phyloP scores from a whole-genome alignment of 768 basidiomycete species.

The Macrocybe gigantea region DNA sequence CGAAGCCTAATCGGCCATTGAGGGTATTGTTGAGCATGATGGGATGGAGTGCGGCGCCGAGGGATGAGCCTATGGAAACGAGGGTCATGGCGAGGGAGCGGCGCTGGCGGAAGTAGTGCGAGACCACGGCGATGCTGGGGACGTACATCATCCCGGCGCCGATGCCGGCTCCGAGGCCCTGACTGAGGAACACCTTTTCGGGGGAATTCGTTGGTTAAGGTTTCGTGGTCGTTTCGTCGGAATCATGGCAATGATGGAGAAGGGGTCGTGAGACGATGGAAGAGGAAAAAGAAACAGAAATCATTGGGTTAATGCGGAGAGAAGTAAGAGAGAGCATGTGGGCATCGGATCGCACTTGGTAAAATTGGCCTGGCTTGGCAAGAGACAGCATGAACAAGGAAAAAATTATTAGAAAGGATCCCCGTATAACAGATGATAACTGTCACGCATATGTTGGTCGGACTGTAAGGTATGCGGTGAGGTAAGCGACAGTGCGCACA shows the following conservation, averaged over 20 bases:
- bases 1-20: conserved; percentile 31
- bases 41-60: conserved; percentile 40
- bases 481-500: conserved; percentile 10
- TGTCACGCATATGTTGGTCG: neutral
- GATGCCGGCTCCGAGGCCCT: conserved; percentile 37
- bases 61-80: conserved; percentile 2
- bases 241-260: neutral
- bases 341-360: conserved; percentile 25
- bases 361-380: conserved; percentile 32
- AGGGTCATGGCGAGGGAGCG: conserved; percentile 12
- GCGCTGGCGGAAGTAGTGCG: conserved; percentile 34
- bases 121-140: conserved; percentile 36
- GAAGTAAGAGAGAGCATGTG: neutral
- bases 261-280: neutral
- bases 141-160: conserved; percentile 37
- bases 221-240: neutral
- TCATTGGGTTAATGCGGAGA: neutral
- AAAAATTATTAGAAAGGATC: conserved; percentile 19
- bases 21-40: conserved; percentile 40
- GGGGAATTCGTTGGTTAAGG: too few relatives aligned
- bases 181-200: conserved; percentile 34
- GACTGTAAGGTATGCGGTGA: conserved; percentile 10
- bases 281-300: neutral
- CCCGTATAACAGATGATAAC: conserved; percentile 12
- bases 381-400: conserved; percentile 43